Evolutionary conservation across 208 protist genomes (phyloP).

Genomic region (Trypanosoma cruzi): DNA sequence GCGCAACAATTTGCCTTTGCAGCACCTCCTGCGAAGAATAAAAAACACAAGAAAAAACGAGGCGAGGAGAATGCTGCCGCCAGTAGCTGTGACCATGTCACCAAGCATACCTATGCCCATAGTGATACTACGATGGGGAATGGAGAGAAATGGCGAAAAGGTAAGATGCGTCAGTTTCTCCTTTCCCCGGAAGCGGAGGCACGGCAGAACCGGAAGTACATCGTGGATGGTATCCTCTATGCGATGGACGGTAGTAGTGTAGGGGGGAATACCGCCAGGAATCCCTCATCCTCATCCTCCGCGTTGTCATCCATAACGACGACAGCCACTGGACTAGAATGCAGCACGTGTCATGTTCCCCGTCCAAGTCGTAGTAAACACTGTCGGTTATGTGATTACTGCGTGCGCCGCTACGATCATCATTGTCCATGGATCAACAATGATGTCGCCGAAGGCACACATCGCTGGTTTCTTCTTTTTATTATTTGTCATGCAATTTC

Average conservation of each 20-base stretch:
- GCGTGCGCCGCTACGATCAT: constrained; percentile 96
- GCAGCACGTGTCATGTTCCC: constrained; percentile 67
- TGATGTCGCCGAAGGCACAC: constrained; percentile 95
- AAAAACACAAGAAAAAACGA: not conserved
- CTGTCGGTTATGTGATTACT: constrained; percentile 90
- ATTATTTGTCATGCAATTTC: constrained; percentile 83
- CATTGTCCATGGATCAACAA: constrained; percentile 98
- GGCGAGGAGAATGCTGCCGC: not conserved
- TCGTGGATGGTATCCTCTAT: constrained; percentile 83
- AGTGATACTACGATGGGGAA: not conserved
- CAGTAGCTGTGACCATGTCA: not conserved
- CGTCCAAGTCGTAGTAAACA: constrained; percentile 95
- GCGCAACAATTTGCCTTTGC: constrained; percentile 27
- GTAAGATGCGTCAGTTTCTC: constrained; percentile 6
- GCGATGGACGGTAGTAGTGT: constrained; percentile 29
- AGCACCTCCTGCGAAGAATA: not conserved
- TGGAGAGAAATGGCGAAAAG: constrained; percentile 1
- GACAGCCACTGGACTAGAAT: constrained; percentile 44
- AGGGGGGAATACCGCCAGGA: not conserved
- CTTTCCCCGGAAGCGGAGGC: constrained; percentile 56
- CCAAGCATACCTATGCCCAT: not conserved
- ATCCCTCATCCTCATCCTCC: not conserved
- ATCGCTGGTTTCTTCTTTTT: constrained; percentile 92
- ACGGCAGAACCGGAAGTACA: constrained; percentile 66
- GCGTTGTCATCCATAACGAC: constrained; percentile 1